Conservation (phyloP, 2,329 filamentous ascomycete genomes). For the Colletotrichum navitas region DNA sequence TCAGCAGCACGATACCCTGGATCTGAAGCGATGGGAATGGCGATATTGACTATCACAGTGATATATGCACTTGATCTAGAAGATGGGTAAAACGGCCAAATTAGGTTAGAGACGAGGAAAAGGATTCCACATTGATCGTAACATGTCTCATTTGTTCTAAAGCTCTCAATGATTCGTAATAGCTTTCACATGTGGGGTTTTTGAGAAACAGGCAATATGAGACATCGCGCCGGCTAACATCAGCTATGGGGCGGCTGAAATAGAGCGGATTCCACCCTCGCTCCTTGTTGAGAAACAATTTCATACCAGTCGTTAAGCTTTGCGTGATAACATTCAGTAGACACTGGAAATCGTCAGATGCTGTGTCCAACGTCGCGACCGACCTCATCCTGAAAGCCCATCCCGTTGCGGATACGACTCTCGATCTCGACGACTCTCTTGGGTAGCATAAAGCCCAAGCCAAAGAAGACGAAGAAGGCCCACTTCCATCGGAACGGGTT, state of each 20-base stretch:
- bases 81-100: too few relatives aligned
- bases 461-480: constrained; percentile 85
- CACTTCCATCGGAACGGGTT: constrained; percentile 95
- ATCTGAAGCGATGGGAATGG: too few relatives aligned
- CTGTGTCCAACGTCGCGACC: constrained; percentile 50
- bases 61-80: too few relatives aligned
- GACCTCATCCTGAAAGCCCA: constrained; percentile 54
- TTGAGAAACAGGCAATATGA: not conserved
- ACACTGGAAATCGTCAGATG: constrained; percentile 44
- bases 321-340: not conserved
- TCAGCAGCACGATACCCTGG: not conserved
- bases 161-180: not conserved
- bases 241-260: too few relatives aligned
- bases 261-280: not conserved
- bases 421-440: constrained; percentile 75
- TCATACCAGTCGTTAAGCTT: constrained; percentile 4
- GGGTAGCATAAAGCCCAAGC: constrained; percentile 76
- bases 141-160: not conserved
- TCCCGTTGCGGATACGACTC: constrained; percentile 67
- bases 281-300: not conserved
- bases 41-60: not conserved
- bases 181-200: not conserved
- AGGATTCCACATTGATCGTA: not conserved
- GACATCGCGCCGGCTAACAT: not conserved
- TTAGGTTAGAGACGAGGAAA: too few relatives aligned